phyloP scores from a whole-genome alignment of 2,329 filamentous ascomycete genomes.

The Neopestalotiopsis sp. region DNA sequence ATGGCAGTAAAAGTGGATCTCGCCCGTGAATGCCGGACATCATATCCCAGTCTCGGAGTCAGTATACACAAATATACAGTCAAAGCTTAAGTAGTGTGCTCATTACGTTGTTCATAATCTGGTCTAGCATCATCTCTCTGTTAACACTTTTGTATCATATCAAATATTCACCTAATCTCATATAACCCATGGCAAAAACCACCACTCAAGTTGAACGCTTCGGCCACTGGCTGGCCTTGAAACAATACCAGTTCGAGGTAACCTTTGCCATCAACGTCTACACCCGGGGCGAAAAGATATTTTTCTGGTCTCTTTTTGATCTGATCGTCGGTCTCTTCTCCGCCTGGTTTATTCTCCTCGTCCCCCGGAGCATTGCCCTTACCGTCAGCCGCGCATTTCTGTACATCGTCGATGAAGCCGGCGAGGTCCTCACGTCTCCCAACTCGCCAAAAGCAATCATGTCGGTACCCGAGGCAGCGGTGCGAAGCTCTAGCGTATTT shows the following conservation, averaged over 20 bases:
- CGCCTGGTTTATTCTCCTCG: not conserved
- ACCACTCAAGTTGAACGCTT: not conserved
- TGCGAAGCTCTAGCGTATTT: not conserved
- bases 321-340: not conserved
- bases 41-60: not conserved
- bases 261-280: constrained; percentile 15
- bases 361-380: not conserved
- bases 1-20: not conserved
- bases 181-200: not conserved
- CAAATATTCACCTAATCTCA: constrained; percentile 32
- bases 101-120: not conserved
- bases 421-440: not conserved
- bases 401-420: not conserved
- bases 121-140: not conserved
- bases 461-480: constrained; percentile 1
- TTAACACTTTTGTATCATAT: not conserved
- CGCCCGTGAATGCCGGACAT: not conserved
- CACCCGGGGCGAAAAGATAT: not conserved
- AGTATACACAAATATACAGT: not conserved
- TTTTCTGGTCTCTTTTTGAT: constrained; percentile 7
- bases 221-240: not conserved
- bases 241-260: constrained; percentile 12
- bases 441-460: not conserved
- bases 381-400: not conserved
- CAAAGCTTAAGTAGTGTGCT: not conserved